Conservation (phyloP, 177 flowering plant genomes). For the Vitis hybrid region DNA sequence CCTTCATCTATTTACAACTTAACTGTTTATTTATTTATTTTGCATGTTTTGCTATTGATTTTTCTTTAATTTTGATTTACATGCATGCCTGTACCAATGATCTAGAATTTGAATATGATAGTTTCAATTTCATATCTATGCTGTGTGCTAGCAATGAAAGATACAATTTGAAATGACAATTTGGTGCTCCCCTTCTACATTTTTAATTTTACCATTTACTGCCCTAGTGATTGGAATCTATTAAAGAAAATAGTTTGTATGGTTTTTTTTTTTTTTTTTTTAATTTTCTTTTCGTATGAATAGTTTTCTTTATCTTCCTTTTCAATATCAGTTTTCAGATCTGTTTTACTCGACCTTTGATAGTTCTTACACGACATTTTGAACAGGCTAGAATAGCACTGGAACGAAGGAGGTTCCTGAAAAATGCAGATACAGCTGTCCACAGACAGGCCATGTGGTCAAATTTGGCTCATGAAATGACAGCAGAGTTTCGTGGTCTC, state of each 20-base stretch:
- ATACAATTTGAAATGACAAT: neutral
- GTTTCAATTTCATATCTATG: neutral
- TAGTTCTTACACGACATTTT: conserved; percentile 12
- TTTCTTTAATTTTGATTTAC: no score
- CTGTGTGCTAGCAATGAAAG: neutral
- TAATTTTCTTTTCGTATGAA: neutral
- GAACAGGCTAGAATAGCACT: conserved; percentile 94
- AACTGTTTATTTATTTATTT: no score
- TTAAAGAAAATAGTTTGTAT: neutral
- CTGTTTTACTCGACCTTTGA: neutral
- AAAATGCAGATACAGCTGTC: conserved; percentile 92
- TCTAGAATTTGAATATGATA: neutral
- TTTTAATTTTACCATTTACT: neutral
- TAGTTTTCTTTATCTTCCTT: neutral
- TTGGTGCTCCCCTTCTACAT: neutral
- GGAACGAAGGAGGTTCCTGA: conserved; percentile 82
- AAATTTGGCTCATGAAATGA: conserved; percentile 97
- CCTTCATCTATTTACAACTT: no score
- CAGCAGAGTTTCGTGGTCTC: conserved; percentile 98
- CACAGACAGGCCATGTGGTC: conserved; percentile 97
- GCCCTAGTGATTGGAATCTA: neutral
- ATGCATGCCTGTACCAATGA: no score
- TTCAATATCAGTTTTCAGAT: neutral
- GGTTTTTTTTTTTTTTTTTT: neutral
- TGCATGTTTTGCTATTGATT: no score